Conservation (phyloP, 768 basidiomycete species). For the Hydnum rufescens region DNA sequence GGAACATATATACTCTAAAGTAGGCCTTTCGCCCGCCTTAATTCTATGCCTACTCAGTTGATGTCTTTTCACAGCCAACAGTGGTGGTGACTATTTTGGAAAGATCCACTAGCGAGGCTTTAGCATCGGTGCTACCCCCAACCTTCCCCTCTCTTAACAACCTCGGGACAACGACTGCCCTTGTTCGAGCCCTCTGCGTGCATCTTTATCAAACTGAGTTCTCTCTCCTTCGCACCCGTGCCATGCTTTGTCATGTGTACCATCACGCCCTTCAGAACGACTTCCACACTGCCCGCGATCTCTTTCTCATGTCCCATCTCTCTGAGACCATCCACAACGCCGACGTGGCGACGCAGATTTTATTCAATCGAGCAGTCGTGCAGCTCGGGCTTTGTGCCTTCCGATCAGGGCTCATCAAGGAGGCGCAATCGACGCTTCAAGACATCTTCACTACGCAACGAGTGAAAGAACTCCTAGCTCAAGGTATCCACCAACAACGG, state of each 20-base stretch:
- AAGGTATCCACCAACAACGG: conserved; percentile 85
- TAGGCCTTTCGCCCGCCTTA: conserved; percentile 17
- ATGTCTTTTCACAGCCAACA: conserved; percentile 44
- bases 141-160: conserved; percentile 34
- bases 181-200: conserved; percentile 78
- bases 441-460: conserved; percentile 95
- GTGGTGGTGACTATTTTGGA: conserved; percentile 83
- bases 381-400: conserved; percentile 96
- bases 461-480: conserved; percentile 91
- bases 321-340: conserved; percentile 93
- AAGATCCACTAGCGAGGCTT: conserved; percentile 33
- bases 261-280: conserved; percentile 93
- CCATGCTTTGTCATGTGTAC: conserved; percentile 95
- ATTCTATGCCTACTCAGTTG: conserved; percentile 10
- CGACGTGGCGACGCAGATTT: conserved; percentile 90
- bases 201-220: conserved; percentile 85
- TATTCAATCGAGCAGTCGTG: conserved; percentile 94
- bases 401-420: conserved; percentile 83
- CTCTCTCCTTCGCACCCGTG: conserved; percentile 81
- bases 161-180: conserved; percentile 39
- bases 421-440: conserved; percentile 77
- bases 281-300: conserved; percentile 91
- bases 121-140: conserved; percentile 31
- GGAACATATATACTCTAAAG: conserved; percentile 98
- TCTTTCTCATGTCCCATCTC: conserved; percentile 96